Percentiles rank a stretch among this genome's conserved stretches.
These are phyloP conservation scores for Fusarium tjaetaba DNA, from an alignment of 2,329 filamentous ascomycete species.

Conservation along the genomic window DNA sequence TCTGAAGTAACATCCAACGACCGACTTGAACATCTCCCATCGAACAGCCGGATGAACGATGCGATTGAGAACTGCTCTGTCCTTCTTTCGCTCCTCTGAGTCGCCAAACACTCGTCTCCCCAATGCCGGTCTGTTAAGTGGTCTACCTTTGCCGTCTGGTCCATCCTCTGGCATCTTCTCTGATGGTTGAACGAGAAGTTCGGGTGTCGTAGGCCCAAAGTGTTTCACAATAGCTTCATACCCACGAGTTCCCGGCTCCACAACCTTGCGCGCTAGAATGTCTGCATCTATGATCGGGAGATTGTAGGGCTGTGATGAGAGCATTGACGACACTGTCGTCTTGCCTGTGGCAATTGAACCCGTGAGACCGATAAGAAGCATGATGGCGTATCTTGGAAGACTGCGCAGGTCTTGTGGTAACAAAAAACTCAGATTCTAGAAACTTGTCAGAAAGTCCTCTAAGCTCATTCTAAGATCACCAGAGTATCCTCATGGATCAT, in stretches of 20 bases:
- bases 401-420: neutral
- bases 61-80: constrained; percentile 81
- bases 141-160: constrained; percentile 70
- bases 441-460: neutral
- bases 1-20: constrained; percentile 76
- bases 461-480: neutral
- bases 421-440: neutral
- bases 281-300: constrained; percentile 96
- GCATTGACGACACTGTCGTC: constrained; percentile 89
- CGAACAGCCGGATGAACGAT: constrained; percentile 95
- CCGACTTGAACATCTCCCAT: constrained; percentile 78
- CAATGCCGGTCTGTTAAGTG: constrained; percentile 86
- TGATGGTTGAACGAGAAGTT: constrained; percentile 75
- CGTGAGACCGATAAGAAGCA: constrained; percentile 95
- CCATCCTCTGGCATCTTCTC: constrained; percentile 64
- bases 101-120: constrained; percentile 88
- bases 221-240: constrained; percentile 84
- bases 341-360: constrained; percentile 98
- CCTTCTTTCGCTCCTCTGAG: constrained; percentile 72
- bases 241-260: constrained; percentile 87
- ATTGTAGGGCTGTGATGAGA: constrained; percentile 81
- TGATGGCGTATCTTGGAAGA: constrained; percentile 49
- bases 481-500: neutral
- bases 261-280: constrained; percentile 88
- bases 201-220: constrained; percentile 85